phyloP scores from a whole-genome alignment of 2,329 filamentous ascomycete genomes.

The Teratosphaeria destructans region DNA sequence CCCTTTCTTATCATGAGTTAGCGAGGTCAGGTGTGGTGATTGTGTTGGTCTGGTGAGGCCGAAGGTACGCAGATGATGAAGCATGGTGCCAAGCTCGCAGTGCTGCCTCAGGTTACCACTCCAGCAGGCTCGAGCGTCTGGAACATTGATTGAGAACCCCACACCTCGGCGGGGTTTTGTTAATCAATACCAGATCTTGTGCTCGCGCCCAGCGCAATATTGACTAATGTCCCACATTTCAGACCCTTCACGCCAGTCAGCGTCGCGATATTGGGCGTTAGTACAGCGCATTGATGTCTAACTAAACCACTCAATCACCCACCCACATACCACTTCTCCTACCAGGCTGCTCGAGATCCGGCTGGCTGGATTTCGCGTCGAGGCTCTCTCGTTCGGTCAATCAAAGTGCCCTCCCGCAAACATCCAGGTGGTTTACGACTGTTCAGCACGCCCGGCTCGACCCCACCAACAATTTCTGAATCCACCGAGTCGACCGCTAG shows the following conservation, averaged over 20 bases:
- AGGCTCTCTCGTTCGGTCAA: background rate
- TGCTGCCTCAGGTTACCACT: too few relatives aligned
- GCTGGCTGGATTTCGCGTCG: background rate
- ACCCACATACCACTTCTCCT: background rate
- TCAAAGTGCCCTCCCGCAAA: background rate
- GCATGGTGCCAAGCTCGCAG: too few relatives aligned
- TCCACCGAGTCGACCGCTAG: background rate
- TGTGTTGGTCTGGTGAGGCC: background rate
- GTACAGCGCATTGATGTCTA: background rate
- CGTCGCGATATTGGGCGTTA: background rate
- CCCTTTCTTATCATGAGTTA: background rate
- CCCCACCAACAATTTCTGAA: background rate
- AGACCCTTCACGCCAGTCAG: background rate
- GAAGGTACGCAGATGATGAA: background rate
- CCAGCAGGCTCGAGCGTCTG: too few relatives aligned
- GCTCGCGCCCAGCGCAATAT: too few relatives aligned
- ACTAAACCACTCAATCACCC: background rate
- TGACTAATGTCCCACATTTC: too few relatives aligned
- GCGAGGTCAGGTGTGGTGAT: background rate
- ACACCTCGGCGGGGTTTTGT: too few relatives aligned
- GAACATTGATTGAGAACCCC: too few relatives aligned
- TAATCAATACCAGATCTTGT: too few relatives aligned
- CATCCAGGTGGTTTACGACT: background rate
- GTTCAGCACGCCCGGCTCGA: background rate
- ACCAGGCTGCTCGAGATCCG: background rate